Evolutionary conservation across 768 basidiomycete species (phyloP).

Genomic region (Pleurotus eryngii): DNA sequence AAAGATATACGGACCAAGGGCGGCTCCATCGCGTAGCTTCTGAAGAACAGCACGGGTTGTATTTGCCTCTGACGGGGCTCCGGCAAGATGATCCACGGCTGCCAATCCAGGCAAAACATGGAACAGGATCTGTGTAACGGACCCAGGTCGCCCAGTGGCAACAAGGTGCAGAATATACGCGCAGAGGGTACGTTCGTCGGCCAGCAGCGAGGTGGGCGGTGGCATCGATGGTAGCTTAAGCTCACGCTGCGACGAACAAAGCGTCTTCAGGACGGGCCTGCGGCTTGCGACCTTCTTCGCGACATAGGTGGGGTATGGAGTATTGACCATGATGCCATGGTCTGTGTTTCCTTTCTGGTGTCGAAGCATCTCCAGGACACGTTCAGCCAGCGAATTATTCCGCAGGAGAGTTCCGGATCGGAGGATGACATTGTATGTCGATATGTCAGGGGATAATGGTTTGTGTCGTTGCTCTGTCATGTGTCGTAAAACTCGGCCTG

Average conservation of each 20-base stretch:
- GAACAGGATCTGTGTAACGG: conserved; percentile 47
- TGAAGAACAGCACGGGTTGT: background rate
- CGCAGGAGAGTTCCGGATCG: conserved; percentile 52
- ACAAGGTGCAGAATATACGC: conserved; percentile 51
- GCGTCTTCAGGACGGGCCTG: background rate
- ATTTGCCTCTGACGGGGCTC: conserved; percentile 19
- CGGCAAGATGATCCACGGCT: conserved; percentile 34
- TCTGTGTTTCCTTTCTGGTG: conserved; percentile 2
- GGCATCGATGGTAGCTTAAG: conserved; percentile 7
- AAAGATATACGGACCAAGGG: conserved; percentile 56
- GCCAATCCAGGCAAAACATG: conserved; percentile 52
- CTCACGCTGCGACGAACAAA: background rate
- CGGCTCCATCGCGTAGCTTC: background rate
- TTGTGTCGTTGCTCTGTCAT: conserved; percentile 44
- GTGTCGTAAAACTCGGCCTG: conserved; percentile 47
- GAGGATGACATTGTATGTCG: conserved; percentile 58
- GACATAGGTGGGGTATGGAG: background rate
- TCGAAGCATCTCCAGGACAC: conserved; percentile 26
- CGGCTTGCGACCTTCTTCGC: background rate
- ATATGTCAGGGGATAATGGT: conserved; percentile 39
- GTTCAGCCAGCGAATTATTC: conserved; percentile 36
- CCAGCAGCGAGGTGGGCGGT: conserved; percentile 15
- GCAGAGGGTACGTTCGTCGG: conserved; percentile 47
- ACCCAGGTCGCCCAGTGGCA: conserved; percentile 41
- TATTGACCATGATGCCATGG: background rate